These are phyloP conservation scores for Fusarium pseudonygamai DNA, from an alignment of 2,329 filamentous ascomycete genomes.

Conservation along the genomic window DNA sequence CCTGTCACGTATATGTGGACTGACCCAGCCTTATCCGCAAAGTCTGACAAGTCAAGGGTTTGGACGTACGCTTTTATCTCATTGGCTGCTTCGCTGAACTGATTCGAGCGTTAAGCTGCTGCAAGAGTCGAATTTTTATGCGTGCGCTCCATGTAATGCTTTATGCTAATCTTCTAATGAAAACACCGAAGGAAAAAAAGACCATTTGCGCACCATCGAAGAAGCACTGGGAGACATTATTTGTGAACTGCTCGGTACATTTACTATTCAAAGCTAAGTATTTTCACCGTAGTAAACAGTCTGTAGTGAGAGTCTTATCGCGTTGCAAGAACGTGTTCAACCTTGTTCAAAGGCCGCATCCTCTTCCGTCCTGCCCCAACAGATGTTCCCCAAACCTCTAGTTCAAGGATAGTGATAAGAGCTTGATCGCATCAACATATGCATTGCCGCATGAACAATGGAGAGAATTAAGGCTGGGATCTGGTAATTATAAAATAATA, in stretches of 20 bases:
- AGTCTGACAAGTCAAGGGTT: not conserved
- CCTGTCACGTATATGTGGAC: not conserved
- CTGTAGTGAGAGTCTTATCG: not conserved
- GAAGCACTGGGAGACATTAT: rapidly evolving
- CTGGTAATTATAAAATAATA: rapidly evolving
- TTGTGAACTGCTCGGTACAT: rapidly evolving
- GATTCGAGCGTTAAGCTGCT: rapidly evolving
- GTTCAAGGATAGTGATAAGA: no score
- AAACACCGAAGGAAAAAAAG: rapidly evolving
- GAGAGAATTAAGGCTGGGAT: rapidly evolving
- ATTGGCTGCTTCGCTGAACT: not conserved
- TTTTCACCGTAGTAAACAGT: not conserved
- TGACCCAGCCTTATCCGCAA: not conserved
- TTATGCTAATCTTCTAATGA: no score
- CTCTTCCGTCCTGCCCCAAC: no score
- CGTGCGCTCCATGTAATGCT: rapidly evolving
- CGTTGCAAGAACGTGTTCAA: rapidly evolving
- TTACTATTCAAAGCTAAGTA: not conserved
- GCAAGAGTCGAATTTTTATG: not conserved
- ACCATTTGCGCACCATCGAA: rapidly evolving
- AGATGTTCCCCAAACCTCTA: not conserved
- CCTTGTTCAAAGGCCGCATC: not conserved
- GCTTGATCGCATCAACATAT: not conserved
- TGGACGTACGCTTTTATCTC: not conserved
- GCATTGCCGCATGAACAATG: not conserved